Conservation (phyloP, 140 eudicot species). For the Oenanthe javanica region DNA sequence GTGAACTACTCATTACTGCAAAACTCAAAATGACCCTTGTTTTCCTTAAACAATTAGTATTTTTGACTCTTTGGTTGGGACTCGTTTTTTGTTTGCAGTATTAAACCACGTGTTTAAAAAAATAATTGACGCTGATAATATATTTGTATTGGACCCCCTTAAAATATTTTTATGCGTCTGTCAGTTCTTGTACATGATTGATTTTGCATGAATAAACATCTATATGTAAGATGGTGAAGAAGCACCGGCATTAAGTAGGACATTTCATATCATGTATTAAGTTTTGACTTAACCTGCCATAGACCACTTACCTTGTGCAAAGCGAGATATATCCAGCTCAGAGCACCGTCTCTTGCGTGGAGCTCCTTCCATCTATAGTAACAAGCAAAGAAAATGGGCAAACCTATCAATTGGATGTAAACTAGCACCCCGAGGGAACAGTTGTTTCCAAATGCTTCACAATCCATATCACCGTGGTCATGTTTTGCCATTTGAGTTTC, state of each 20-base stretch:
- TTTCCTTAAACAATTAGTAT: too few relatives aligned
- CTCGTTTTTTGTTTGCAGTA: too few relatives aligned
- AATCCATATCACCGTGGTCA: background rate
- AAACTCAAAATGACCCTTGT: too few relatives aligned
- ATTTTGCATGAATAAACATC: background rate
- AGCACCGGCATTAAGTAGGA: background rate
- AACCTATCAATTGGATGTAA: background rate
- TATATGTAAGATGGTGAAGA: background rate
- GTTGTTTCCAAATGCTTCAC: background rate
- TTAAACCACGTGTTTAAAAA: too few relatives aligned
- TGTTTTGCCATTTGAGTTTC: background rate
- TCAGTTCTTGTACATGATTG: background rate
- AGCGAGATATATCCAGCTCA: background rate
- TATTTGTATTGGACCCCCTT: too few relatives aligned
- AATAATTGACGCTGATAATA: too few relatives aligned
- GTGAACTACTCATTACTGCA: too few relatives aligned
- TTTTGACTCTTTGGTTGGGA: too few relatives aligned
- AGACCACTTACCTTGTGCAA: background rate
- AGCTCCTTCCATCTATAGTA: background rate
- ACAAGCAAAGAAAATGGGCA: background rate
- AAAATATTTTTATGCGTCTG: too few relatives aligned
- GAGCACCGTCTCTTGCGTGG: background rate
- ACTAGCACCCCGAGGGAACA: background rate
- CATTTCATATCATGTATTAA: background rate
- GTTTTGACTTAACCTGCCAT: background rate